A percentile compares a stretch with the other conserved stretches of the same genome.
These are phyloP conservation scores for Porphyrellus cyaneotinctus DNA, from an alignment of 768 basidiomycete genomes.

Conservation along the genomic window DNA sequence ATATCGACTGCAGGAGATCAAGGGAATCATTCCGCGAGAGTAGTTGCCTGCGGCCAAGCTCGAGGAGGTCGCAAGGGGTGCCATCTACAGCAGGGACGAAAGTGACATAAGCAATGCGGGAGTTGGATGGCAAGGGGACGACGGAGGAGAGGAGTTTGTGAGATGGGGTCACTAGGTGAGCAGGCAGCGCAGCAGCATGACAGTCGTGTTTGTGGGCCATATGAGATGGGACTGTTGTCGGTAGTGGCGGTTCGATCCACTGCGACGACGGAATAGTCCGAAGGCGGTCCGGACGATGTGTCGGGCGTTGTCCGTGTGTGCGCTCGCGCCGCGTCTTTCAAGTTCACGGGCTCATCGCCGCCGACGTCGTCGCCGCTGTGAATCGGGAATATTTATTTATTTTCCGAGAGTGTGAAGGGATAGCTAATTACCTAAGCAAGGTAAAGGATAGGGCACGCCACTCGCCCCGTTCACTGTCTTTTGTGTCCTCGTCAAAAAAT, in stretches of 20 bases:
- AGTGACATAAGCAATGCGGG: slow-evolving; percentile 44
- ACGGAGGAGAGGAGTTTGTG: slow-evolving; percentile 45
- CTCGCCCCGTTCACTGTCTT: slow-evolving; percentile 12
- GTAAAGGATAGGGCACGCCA: slow-evolving; percentile 7
- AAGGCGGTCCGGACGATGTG: neutral
- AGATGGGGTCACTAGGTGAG: slow-evolving; percentile 31
- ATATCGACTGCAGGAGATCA: slow-evolving; percentile 45
- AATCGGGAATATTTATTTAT: slow-evolving; percentile 14
- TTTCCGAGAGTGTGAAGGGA: slow-evolving; percentile 13
- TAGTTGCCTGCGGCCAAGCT: slow-evolving; percentile 51
- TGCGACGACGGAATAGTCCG: neutral
- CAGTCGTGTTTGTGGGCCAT: slow-evolving; percentile 30
- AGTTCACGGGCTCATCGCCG: slow-evolving; percentile 28
- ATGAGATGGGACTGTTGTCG: slow-evolving; percentile 9
- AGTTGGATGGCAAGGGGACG: slow-evolving; percentile 41
- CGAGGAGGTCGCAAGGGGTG: slow-evolving; percentile 41
- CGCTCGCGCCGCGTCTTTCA: slow-evolving; percentile 15
- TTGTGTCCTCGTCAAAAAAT: slow-evolving; percentile 28
- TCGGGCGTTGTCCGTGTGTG: slow-evolving; percentile 6
- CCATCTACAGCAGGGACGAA: slow-evolving; percentile 35
- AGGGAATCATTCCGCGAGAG: slow-evolving; percentile 36
- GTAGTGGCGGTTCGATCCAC: neutral
- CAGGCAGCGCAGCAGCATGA: slow-evolving; percentile 19
- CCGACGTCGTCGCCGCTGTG: slow-evolving; percentile 15
- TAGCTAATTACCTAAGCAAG: slow-evolving; percentile 27